phyloP scores from a whole-genome alignment of 2,329 filamentous ascomycete species.

The Grosmannia clavigera region DNA sequence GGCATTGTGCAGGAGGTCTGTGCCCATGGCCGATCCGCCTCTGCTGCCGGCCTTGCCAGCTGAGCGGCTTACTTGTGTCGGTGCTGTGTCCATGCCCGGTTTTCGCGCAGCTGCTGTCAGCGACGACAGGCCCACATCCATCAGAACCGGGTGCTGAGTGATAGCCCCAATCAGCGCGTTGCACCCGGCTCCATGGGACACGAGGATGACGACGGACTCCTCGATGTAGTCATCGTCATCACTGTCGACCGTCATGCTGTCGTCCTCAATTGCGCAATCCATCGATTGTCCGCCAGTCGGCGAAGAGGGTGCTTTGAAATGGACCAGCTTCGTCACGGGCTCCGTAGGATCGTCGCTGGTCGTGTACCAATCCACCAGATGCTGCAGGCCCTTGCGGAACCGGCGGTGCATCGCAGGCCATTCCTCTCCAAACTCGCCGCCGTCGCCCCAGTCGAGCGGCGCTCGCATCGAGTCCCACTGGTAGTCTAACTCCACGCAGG shows the following conservation, averaged over 20 bases:
- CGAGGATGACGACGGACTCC: slow-evolving; percentile 71
- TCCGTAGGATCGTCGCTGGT: slow-evolving; percentile 37
- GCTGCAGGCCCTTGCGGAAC: slow-evolving; percentile 67
- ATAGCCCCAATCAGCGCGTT: slow-evolving; percentile 90
- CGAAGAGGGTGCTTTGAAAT: slow-evolving; percentile 1
- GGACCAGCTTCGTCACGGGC: slow-evolving; percentile 33
- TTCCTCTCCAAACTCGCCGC: slow-evolving; percentile 81
- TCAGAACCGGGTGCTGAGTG: slow-evolving; percentile 78
- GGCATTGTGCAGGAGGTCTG: slow-evolving; percentile 1
- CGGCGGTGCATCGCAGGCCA: slow-evolving; percentile 93
- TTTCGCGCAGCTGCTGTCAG: slow-evolving; percentile 75
- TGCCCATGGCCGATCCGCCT: slow-evolving; percentile 1
- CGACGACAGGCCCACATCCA: slow-evolving; percentile 82
- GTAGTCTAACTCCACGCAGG: slow-evolving; percentile 78
- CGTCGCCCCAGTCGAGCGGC: slow-evolving; percentile 72
- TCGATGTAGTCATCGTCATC: slow-evolving; percentile 43
- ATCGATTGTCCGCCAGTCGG: slow-evolving; percentile 16
- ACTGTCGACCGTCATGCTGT: slow-evolving; percentile 2
- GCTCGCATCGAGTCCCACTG: slow-evolving; percentile 88
- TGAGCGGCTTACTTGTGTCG: slow-evolving; percentile 10
- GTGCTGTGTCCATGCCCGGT: slow-evolving; percentile 22
- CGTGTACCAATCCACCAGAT: slow-evolving; percentile 74
- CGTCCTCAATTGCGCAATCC: slow-evolving; percentile 17
- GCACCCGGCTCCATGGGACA: slow-evolving; percentile 91
- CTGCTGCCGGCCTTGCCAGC: neutral